A percentile compares a stretch with the other conserved stretches of the same genome.
phyloP scores from a whole-genome alignment of 805 yeast genomes.

The Blastobotrys peoriensis region DNA sequence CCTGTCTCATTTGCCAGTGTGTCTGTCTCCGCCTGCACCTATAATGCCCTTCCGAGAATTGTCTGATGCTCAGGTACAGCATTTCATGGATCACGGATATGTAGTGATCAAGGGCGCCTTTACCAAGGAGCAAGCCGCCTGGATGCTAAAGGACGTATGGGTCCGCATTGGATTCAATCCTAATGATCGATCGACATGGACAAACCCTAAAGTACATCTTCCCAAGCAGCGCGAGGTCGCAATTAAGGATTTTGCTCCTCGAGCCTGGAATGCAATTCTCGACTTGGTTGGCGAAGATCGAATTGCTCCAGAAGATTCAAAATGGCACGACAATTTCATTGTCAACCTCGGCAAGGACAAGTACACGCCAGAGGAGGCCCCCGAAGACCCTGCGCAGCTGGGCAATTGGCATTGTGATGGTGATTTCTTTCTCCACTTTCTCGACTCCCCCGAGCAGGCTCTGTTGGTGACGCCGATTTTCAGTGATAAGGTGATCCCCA shows the following conservation, averaged over 20 bases:
- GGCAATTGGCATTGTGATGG: conserved; percentile 13
- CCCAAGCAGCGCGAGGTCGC: conserved; percentile 9
- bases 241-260: conserved; percentile 10
- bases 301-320: conserved; percentile 4
- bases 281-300: conserved; percentile 11
- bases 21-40: no score
- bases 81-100: no score
- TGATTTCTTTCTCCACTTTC: conserved; percentile 11
- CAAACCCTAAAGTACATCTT: conserved; percentile 4
- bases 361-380: conserved; percentile 5
- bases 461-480: conserved; percentile 10
- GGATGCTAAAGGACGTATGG: no score
- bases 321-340: conserved; percentile 9
- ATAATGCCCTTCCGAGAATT: no score
- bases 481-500: conserved; percentile 6
- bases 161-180: conserved; percentile 9
- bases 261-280: conserved; percentile 11
- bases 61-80: no score
- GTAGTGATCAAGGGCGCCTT: no score
- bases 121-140: no score
- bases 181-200: conserved; percentile 7
- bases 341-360: conserved; percentile 9
- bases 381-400: conserved; percentile 5
- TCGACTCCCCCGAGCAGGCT: conserved; percentile 13
- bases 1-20: no score